Conservation (phyloP, 2,329 filamentous ascomycete species). For the Tolypocladium amazonense region DNA sequence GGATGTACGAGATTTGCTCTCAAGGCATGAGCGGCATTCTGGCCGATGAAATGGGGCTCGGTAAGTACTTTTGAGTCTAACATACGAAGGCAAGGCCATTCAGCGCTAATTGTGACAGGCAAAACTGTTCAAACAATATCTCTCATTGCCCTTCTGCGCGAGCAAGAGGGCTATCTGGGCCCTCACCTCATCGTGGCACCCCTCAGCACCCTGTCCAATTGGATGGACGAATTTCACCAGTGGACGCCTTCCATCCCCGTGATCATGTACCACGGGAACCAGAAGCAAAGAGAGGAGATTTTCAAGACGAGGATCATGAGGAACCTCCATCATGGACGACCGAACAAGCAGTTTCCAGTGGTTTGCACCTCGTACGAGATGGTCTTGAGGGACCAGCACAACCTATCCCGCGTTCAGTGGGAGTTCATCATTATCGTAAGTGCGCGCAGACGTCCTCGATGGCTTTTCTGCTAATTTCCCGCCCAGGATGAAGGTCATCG, state of each 20-base stretch:
- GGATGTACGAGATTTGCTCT: slow-evolving; percentile 73
- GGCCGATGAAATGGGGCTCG: slow-evolving; percentile 87
- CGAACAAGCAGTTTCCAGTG: slow-evolving; percentile 66
- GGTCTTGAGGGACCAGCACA: slow-evolving; percentile 78
- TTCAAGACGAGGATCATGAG: slow-evolving; percentile 61
- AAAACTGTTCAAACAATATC: slow-evolving; percentile 91
- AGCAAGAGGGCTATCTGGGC: slow-evolving; percentile 72
- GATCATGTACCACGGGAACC: slow-evolving; percentile 80
- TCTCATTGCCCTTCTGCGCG: slow-evolving; percentile 74
- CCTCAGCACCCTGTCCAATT: slow-evolving; percentile 85
- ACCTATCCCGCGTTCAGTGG: slow-evolving; percentile 78
- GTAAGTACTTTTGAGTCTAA: slow-evolving; percentile 20
- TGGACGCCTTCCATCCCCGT: slow-evolving; percentile 88
- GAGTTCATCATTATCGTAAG: slow-evolving; percentile 90
- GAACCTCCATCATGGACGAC: slow-evolving; percentile 50
- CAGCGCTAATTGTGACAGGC: slow-evolving; percentile 30
- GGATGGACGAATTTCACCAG: slow-evolving; percentile 85
- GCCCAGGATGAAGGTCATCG: slow-evolving; percentile 82
- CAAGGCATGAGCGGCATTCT: slow-evolving; percentile 88
- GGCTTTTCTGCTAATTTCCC: slow-evolving; percentile 7
- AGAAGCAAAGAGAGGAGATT: slow-evolving; percentile 66
- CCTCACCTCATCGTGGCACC: slow-evolving; percentile 88
- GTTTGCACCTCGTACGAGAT: slow-evolving; percentile 96
- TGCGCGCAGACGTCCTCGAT: not conserved
- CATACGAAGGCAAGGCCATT: not conserved